Conservation (phyloP, 352 stramenopile species). For the Globisporangium polare region DNA sequence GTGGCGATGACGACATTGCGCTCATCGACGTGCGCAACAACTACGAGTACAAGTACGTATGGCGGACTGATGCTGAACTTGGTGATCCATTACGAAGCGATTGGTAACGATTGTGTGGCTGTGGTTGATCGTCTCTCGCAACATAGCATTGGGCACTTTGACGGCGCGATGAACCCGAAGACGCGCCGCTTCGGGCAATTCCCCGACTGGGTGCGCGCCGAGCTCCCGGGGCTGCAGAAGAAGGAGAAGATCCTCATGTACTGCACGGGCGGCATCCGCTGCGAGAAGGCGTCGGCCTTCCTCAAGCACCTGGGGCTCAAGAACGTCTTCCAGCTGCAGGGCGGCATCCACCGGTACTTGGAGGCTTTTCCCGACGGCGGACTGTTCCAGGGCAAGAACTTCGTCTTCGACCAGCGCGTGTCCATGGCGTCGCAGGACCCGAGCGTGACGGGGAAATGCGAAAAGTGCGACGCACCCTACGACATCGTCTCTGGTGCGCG, state of each 20-base stretch:
- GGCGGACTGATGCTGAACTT: background rate
- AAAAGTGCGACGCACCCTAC: constrained; percentile 49
- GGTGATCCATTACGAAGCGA: too few species aligned
- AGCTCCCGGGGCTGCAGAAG: constrained; percentile 51
- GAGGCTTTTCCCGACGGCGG: constrained; percentile 71
- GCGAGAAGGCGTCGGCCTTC: constrained; percentile 80
- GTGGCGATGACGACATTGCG: constrained; percentile 24
- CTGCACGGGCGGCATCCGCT: constrained; percentile 82
- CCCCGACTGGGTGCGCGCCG: constrained; percentile 51
- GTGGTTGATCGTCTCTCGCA: background rate
- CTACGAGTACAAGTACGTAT: constrained; percentile 74
- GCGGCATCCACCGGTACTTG: constrained; percentile 83
- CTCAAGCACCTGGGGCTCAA: constrained; percentile 61
- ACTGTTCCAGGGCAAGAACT: constrained; percentile 81
- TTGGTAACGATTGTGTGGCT: background rate
- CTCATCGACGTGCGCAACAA: constrained; percentile 75
- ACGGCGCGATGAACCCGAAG: constrained; percentile 68
- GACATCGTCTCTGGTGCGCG: constrained; percentile 61
- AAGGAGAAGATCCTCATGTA: constrained; percentile 86
- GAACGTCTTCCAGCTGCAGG: constrained; percentile 76
- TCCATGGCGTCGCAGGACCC: constrained; percentile 51
- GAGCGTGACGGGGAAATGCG: constrained; percentile 61
- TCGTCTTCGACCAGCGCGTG: constrained; percentile 83
- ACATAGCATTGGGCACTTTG: constrained; percentile 65
- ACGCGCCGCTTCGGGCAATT: constrained; percentile 82